Base-by-base conservation (phyloP, 495 filamentous ascomycete genomes). In the Hypomontagnella submonticulosa region DNA sequence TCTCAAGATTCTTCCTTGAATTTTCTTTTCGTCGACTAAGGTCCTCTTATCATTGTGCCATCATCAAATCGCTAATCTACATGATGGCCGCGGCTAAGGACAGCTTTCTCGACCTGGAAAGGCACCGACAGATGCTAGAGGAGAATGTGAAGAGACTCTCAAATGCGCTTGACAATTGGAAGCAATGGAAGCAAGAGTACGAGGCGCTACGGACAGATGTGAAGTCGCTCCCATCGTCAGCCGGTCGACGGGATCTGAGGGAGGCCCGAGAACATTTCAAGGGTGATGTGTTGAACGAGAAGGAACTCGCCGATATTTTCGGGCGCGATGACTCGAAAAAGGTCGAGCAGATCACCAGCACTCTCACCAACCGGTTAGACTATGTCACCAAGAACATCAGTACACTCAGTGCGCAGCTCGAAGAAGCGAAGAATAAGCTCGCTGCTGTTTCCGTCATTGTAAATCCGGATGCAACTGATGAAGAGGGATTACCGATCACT, bases 141-240 rank as follows among this genome's bases (percentile, higher is more conserved):
- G 84, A 84, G 11, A 92, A 89, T 64, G 85, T 96, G 20, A 77
- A 80, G 19, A 86, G 92, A 68, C 87, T 97, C 8, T 84, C 84
- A 16, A 83, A 90, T 66, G 88, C 92, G 2, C 84, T 98, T 15
- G 85, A 84, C 41, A 87, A 93, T 76, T 98, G 94, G 95, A 89
- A 91, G 69, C 88, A 85, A 51, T 95, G 88, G 86, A 93, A 96
- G 69, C 83, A 89, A 12, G 96, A 97, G 66, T 99, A 98, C 74
- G 92, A 96, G 64, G 87, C 86, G 10, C 80, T 98, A 57, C 92
- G 89, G 68, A 90, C 95, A 56, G 91, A 92, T 66, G 84, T 99
- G 27, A 67, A 78, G 42, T 74, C 69, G 3, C 71, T 91, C 32
- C 70, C 80, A n/a, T 75, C 82, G 5, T 74, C 84, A 23, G 75